Percentiles rank a stretch among this genome's conserved stretches.
Conservation (phyloP, 176 grass and related monocot species). For the Hyparrhenia diplandra region DNA sequence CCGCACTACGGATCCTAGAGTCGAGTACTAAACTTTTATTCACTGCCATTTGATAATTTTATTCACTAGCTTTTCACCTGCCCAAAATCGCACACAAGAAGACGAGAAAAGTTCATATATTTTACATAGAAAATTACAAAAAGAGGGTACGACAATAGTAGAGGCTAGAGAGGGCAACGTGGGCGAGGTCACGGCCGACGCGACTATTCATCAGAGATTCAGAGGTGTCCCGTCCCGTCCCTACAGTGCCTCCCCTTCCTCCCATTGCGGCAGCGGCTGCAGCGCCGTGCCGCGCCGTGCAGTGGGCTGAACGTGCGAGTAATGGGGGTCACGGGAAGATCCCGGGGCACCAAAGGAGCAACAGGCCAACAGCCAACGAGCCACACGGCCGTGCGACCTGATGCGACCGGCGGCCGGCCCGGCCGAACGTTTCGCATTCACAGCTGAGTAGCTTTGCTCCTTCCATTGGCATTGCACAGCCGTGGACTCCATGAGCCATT, state of each 20-base stretch:
- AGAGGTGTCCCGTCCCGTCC: neutral
- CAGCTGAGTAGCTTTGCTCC: too few species aligned
- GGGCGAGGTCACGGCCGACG: neutral
- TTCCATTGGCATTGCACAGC: neutral
- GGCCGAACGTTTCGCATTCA: too few species aligned
- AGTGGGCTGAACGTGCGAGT: slow-evolving; percentile 18
- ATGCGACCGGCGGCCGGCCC: too few species aligned
- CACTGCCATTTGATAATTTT: too few species aligned
- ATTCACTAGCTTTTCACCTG: neutral
- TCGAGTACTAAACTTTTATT: neutral
- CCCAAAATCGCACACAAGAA: slow-evolving; percentile 11
- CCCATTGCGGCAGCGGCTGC: slow-evolving; percentile 16
- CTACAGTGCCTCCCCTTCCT: neutral
- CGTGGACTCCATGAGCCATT: neutral
- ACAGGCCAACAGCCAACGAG: too few species aligned
- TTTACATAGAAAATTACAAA: neutral
- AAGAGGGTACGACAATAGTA: too few species aligned
- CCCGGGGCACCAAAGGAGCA: too few species aligned
- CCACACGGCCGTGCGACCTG: too few species aligned
- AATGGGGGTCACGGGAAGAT: too few species aligned
- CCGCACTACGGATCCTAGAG: too few species aligned
- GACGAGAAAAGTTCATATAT: neutral
- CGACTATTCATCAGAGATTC: neutral
- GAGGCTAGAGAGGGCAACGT: too few species aligned
- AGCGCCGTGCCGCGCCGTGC: neutral